phyloP scores from a whole-genome alignment of 1,284 basidiomycete genomes.

The Megacollybia platyphylla region DNA sequence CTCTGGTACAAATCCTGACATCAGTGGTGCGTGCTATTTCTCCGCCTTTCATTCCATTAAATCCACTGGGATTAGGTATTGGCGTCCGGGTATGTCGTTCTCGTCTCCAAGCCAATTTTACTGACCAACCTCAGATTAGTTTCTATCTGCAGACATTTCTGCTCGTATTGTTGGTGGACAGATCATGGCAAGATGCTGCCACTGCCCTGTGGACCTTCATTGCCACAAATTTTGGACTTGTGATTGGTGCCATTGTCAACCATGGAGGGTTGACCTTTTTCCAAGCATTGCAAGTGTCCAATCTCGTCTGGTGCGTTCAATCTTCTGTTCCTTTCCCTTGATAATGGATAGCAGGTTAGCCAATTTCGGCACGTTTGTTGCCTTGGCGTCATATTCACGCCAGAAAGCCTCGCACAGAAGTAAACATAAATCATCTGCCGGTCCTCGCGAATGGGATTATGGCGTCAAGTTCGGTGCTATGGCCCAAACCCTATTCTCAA shows the following conservation, averaged over 20 bases:
- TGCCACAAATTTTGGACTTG: slow-evolving; percentile 24
- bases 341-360: slow-evolving; percentile 16
- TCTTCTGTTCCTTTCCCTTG: not conserved
- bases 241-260: slow-evolving; percentile 22
- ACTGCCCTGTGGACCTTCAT: slow-evolving; percentile 28
- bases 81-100: no score
- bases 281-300: slow-evolving; percentile 24
- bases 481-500: slow-evolving; percentile 22
- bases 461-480: slow-evolving; percentile 23
- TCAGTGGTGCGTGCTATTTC: not conserved
- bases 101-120: not conserved
- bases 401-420: slow-evolving; percentile 13
- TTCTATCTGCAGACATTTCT: slow-evolving; percentile 29
- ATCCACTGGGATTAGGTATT: not conserved
- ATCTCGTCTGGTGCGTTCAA: slow-evolving; percentile 22
- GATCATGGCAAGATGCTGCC: slow-evolving; percentile 25
- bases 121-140: slow-evolving; percentile 11
- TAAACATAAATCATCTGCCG: slow-evolving; percentile 5
- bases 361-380: slow-evolving; percentile 25
- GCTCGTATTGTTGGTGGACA: slow-evolving; percentile 22
- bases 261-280: slow-evolving; percentile 18
- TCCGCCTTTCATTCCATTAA: not conserved
- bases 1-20: not conserved
- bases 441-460: slow-evolving; percentile 12
- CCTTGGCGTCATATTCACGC: slow-evolving; percentile 25